Evolutionary conservation across 1,139 yeast species (phyloP).

Genomic region (Geotrichum europaeum): DNA sequence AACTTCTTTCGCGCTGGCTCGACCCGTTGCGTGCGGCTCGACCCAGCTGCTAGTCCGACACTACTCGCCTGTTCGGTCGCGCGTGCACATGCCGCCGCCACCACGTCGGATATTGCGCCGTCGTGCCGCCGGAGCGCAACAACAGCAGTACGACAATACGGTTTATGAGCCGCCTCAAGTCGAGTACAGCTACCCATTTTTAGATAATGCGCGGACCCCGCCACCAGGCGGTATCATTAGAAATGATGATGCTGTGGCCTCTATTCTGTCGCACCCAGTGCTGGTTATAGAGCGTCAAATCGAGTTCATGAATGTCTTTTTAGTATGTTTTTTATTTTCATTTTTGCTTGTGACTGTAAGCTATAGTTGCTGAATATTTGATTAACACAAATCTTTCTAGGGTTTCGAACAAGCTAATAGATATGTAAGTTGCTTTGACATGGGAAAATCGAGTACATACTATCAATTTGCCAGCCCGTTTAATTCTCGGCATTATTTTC

Average conservation of each 20-base stretch:
- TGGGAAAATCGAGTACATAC: neutral
- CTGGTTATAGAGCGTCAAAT: constrained; percentile 80
- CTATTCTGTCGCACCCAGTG: constrained; percentile 67
- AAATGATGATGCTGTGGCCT: constrained; percentile 50
- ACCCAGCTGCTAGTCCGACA: constrained; percentile 1
- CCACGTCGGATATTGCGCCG: constrained; percentile 9
- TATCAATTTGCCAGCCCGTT: neutral
- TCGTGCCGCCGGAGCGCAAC: neutral
- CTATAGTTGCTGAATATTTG: neutral
- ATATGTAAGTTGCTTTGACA: constrained; percentile 36
- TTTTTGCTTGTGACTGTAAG: neutral
- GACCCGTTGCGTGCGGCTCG: neutral
- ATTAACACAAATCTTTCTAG: neutral
- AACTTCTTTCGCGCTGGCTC: neutral
- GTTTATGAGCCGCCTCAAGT: constrained; percentile 11
- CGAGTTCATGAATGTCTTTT: constrained; percentile 76
- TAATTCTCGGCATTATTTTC: neutral
- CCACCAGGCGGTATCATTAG: constrained; percentile 35
- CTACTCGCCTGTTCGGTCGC: constrained; percentile 19
- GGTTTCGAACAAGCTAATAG: constrained; percentile 90
- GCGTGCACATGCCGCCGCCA: constrained; percentile 19
- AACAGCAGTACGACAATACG: constrained; percentile 2
- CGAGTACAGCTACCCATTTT: constrained; percentile 11
- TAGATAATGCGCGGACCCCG: constrained; percentile 1
- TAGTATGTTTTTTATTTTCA: constrained; percentile 28